Evolutionary conservation across 2,329 filamentous ascomycete species (phyloP), one percentile per base, ranked within the genome.

Genomic region (Didymella lethalis): DNA sequence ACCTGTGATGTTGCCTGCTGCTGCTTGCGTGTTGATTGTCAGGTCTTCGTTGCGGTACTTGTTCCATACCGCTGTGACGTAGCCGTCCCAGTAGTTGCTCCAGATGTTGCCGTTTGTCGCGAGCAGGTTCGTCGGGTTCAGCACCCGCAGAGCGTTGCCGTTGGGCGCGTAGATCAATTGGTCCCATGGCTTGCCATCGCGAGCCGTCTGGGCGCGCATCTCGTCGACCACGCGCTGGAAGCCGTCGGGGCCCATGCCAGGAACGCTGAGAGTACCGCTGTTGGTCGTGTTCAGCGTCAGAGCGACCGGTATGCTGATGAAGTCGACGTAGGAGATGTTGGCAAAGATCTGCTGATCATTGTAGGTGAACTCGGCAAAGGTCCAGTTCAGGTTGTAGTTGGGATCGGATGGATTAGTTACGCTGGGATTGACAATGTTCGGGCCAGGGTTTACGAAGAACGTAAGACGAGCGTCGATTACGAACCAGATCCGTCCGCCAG

Each of bases 401-500:
- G 79, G 79, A 57, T 83, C 81, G 66, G 82, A 74, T 0, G 81
- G 74, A 74, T 93, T 93, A 31, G 85, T 89, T 26, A 89, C 86
- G 10, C 87, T 88, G 0, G 91, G 91, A 77, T 93, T 90, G 43
- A 93, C 90, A 14, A 93, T 81, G 1, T 86, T 88, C 7, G 90
- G 88, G 16, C 86, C 87, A 1, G 86, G 88, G 75, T 93, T 93
- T 51, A 93, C 75, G 12, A 86, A 80, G 76, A 93, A 93, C 0
- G 82, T 86, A 48, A 93, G 81, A 34, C 83, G 83, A 44, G 78
- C 78, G 65, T 84, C 85, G 59, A 85, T 80, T 55, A 83, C 86
- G 75, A 91, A 90, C 87, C 89, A 93, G 72, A 93, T 86, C 52
- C 90, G 84, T 1, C 86, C 90, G 23, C 89, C 90, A 3, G 85